phyloP scores from a whole-genome alignment of 768 basidiomycete species.

The Termitomyces sp. region DNA sequence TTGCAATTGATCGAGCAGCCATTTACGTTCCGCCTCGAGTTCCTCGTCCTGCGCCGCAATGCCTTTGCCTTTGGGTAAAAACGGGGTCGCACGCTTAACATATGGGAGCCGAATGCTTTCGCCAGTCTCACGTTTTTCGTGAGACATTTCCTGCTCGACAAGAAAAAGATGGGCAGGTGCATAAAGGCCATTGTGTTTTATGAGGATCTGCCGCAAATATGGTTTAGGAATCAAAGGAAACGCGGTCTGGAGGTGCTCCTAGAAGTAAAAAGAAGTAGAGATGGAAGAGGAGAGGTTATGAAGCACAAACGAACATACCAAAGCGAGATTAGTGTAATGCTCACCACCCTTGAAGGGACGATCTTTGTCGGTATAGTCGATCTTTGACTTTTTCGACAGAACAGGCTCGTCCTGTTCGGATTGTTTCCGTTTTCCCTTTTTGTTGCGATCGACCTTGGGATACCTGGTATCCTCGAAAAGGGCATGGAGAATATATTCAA shows the following conservation, averaged over 20 bases:
- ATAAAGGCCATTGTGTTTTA: slow-evolving; percentile 41
- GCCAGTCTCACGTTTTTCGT: slow-evolving; percentile 4
- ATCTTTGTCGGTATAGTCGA: slow-evolving; percentile 50
- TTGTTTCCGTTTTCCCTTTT: slow-evolving; percentile 26
- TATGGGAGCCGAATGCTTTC: slow-evolving; percentile 28
- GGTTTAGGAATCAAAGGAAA: slow-evolving; percentile 55
- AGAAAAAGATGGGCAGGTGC: slow-evolving; percentile 61
- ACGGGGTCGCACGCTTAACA: slow-evolving; percentile 23
- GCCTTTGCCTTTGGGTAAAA: slow-evolving; percentile 22
- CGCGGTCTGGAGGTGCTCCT: slow-evolving; percentile 50
- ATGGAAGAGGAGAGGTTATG: neutral
- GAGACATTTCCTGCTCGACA: slow-evolving; percentile 25
- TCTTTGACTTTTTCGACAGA: slow-evolving; percentile 31
- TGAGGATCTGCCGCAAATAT: slow-evolving; percentile 44
- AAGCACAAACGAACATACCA: slow-evolving; percentile 34
- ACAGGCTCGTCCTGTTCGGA: slow-evolving; percentile 26
- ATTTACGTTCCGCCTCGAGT: slow-evolving; percentile 37
- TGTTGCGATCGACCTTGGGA: slow-evolving; percentile 40
- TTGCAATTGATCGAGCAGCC: slow-evolving; percentile 34
- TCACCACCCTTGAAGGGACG: slow-evolving; percentile 36
- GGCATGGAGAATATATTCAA: slow-evolving; percentile 50
- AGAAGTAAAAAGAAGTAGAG: neutral
- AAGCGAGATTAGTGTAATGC: slow-evolving; percentile 43
- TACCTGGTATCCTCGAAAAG: slow-evolving; percentile 61
- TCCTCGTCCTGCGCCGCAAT: slow-evolving; percentile 31